phyloP scores from a whole-genome alignment of 768 basidiomycete genomes.

The Podaxis rugospora region DNA sequence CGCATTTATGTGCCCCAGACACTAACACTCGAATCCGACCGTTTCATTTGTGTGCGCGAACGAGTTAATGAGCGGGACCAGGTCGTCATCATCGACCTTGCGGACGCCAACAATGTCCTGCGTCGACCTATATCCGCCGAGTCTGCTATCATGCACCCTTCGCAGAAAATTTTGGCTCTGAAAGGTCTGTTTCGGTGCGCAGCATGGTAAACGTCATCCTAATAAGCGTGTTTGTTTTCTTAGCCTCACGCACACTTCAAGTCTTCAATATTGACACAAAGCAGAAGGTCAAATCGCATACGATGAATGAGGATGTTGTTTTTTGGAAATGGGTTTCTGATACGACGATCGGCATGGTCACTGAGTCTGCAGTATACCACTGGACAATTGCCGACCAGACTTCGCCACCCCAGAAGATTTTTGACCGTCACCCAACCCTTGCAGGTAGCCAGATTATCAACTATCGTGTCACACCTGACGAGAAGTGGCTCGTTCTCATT shows the following conservation, averaged over 20 bases:
- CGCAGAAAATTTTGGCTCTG: conserved; percentile 93
- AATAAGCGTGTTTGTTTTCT: not conserved
- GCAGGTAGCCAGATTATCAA: conserved; percentile 97
- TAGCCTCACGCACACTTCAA: conserved; percentile 92
- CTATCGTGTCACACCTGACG: conserved; percentile 88
- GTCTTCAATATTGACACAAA: conserved; percentile 98
- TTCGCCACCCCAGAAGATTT: conserved; percentile 85
- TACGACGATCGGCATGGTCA: conserved; percentile 90
- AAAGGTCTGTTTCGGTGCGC: conserved; percentile 58
- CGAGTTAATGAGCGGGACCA: conserved; percentile 94
- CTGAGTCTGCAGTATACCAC: conserved; percentile 89
- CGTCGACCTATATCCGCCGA: conserved; percentile 97
- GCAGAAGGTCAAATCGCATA: conserved; percentile 95
- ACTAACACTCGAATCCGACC: conserved; percentile 94
- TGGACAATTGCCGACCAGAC: conserved; percentile 78
- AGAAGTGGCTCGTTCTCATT: conserved; percentile 96
- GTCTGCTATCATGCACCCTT: conserved; percentile 97
- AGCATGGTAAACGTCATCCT: not conserved
- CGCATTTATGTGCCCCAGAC: conserved; percentile 42
- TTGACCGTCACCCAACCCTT: conserved; percentile 94
- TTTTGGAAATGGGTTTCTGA: conserved; percentile 99
- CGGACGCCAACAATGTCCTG: conserved; percentile 95
- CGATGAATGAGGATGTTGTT: conserved; percentile 88
- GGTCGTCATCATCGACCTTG: conserved; percentile 97
- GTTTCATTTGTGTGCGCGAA: conserved; percentile 97